A percentile compares a stretch with the other conserved stretches of the same genome.
These are phyloP conservation scores for Penicillium nordicum DNA, from an alignment of 2,329 filamentous ascomycete genomes.

Conservation along the genomic window DNA sequence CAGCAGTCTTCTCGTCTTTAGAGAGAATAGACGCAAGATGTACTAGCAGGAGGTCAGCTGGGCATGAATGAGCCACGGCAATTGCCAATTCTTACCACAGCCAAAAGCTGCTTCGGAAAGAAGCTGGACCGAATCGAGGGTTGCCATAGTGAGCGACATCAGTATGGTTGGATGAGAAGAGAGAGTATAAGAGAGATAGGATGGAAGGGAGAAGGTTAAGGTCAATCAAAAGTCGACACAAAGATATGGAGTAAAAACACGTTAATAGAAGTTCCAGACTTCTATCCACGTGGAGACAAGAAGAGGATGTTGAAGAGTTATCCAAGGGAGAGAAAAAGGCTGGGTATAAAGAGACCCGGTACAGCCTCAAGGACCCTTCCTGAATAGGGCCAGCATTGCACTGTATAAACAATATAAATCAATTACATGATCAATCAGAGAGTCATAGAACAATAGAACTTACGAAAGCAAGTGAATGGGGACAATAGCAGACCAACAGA, in stretches of 20 bases:
- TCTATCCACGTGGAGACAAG: slow-evolving; percentile 3
- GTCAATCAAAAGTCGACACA: neutral
- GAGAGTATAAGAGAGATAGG: neutral
- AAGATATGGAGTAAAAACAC: neutral
- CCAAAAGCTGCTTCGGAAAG: slow-evolving; percentile 41
- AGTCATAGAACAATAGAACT: neutral
- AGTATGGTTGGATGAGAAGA: neutral
- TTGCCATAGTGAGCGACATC: slow-evolving; percentile 29
- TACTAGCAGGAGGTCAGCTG: slow-evolving; percentile 30
- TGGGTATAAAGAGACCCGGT: slow-evolving; percentile 10
- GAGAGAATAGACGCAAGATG: slow-evolving; percentile 36
- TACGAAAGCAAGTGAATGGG: slow-evolving; percentile 1
- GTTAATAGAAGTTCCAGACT: slow-evolving; percentile 7
- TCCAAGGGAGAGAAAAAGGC: slow-evolving; percentile 2
- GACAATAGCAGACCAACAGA: slow-evolving; percentile 1
- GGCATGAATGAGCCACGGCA: neutral
- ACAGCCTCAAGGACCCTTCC: slow-evolving; percentile 20
- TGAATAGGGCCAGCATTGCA: slow-evolving; percentile 22
- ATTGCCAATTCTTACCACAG: slow-evolving; percentile 34
- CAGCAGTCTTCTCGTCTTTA: slow-evolving; percentile 31
- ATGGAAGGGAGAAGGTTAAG: slow-evolving; percentile 1
- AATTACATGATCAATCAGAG: neutral
- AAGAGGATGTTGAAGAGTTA: neutral
- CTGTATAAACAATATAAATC: slow-evolving; percentile 1
- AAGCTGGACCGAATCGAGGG: slow-evolving; percentile 31